Evolutionary conservation across 371 early-diverging fungal genomes (phyloP).

Genomic region (Batrachochytrium dendrobatidis): DNA sequence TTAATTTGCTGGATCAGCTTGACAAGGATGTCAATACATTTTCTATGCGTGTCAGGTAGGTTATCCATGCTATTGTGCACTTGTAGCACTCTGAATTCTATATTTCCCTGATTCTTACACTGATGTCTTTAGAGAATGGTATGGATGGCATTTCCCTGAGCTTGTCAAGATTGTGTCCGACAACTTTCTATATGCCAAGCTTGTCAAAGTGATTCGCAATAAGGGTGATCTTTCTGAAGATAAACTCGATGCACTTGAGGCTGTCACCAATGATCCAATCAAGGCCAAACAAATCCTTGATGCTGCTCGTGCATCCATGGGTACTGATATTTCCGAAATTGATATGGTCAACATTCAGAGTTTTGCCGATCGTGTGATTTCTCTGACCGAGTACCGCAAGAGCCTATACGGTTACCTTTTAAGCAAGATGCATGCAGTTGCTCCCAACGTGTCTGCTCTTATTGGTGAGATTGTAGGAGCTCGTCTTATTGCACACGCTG

Average conservation of each 20-base stretch:
- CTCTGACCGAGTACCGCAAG: conserved; percentile 87
- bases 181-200: conserved; percentile 82
- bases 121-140: conserved; percentile 81
- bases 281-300: conserved; percentile 71
- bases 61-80: background rate
- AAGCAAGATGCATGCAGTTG: conserved; percentile 92
- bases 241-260: conserved; percentile 61
- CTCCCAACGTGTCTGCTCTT: conserved; percentile 95
- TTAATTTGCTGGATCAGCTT: conserved; percentile 81
- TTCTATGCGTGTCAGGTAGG: conserved; percentile 69
- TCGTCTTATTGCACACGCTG: conserved; percentile 92
- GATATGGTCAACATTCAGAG: conserved; percentile 91
- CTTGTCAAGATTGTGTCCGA: conserved; percentile 90
- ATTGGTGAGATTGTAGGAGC: conserved; percentile 97
- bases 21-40: conserved; percentile 94
- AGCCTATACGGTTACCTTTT: conserved; percentile 84
- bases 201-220: conserved; percentile 84
- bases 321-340: conserved; percentile 77
- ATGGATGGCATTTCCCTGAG: conserved; percentile 99
- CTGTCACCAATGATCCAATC: conserved; percentile 31
- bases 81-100: background rate
- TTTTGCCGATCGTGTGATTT: conserved; percentile 90
- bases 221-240: conserved; percentile 77
- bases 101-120: background rate
- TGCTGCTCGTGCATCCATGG: conserved; percentile 94